Conservation (phyloP, 257 asterid genomes). For the Agastache rugosa region DNA sequence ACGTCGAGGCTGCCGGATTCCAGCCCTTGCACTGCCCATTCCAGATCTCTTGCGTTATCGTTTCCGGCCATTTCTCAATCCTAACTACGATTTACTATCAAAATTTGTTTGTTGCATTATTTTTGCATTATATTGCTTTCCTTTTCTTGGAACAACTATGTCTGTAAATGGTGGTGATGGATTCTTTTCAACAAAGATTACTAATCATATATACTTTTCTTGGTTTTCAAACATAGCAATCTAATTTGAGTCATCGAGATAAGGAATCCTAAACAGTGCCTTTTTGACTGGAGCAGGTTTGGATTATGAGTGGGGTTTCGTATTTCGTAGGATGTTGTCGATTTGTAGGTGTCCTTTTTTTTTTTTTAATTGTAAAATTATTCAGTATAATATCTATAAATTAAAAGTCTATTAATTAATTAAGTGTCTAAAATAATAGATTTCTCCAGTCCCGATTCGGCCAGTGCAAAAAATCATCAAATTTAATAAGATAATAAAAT, state of each 20-base stretch:
- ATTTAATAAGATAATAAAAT: no score
- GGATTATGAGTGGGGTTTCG: no score
- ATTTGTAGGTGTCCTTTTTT: no score
- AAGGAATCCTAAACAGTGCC: not conserved
- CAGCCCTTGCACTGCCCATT: constrained; percentile 56
- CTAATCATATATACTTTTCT: constrained; percentile 3
- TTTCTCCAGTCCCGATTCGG: no score
- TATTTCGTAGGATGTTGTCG: no score
- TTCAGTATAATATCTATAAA: no score
- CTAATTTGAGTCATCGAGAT: not conserved
- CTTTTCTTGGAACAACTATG: not conserved
- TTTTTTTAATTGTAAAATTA: no score
- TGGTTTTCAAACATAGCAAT: not conserved
- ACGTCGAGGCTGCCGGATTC: constrained; percentile 49
- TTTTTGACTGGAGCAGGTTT: not conserved
- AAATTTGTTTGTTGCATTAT: no score
- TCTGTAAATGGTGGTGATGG: constrained; percentile 1
- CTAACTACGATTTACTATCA: no score
- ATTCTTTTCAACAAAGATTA: constrained; percentile 17
- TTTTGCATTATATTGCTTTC: not conserved
- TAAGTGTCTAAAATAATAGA: no score
- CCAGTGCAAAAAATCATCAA: no score
- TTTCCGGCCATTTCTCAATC: constrained; percentile 42
- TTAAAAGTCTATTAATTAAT: no score
- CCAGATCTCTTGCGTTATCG: constrained; percentile 51